A percentile compares a stretch with the other conserved stretches of the same genome.
These are phyloP conservation scores for Solanum clarkiae DNA, from an alignment of 257 asterid species.

Conservation along the genomic window DNA sequence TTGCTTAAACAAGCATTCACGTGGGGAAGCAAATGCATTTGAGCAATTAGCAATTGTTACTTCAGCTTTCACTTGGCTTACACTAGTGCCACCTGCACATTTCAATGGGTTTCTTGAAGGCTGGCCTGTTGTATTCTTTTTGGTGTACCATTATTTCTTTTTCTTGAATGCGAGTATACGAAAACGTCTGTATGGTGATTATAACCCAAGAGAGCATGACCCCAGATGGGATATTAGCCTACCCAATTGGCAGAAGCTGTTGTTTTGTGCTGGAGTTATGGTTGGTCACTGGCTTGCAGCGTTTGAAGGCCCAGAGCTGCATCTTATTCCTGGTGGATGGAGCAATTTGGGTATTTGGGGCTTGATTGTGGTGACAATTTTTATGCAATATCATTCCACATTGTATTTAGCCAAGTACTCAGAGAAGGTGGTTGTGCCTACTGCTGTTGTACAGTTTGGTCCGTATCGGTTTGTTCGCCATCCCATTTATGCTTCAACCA, in stretches of 20 bases:
- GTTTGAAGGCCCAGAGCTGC: constrained; percentile 77
- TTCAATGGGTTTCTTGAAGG: constrained; percentile 97
- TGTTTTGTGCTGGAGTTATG: constrained; percentile 53
- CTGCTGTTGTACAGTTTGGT: constrained; percentile 86
- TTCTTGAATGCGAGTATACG: constrained; percentile 60
- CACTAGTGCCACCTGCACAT: constrained; percentile 85
- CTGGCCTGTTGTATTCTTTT: constrained; percentile 90
- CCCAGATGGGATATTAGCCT: constrained; percentile 62
- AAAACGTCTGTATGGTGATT: constrained; percentile 73
- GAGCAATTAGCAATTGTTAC: constrained; percentile 70
- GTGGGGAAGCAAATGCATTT: constrained; percentile 39
- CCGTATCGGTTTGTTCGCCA: constrained; percentile 88
- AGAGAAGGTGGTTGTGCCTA: constrained; percentile 89
- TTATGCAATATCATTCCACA: constrained; percentile 75
- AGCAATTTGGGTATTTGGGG: constrained; percentile 49
- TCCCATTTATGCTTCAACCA: constrained; percentile 87
- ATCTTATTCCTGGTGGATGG: constrained; percentile 80
- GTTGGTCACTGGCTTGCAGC: constrained; percentile 86
- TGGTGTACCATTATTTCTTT: constrained; percentile 81
- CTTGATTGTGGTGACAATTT: constrained; percentile 39
- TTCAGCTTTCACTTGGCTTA: constrained; percentile 81
- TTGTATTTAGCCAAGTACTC: constrained; percentile 87
- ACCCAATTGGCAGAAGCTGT: constrained; percentile 59
- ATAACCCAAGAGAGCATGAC: constrained; percentile 53
- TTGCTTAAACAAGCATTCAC: constrained; percentile 42